Evolutionary conservation across 306 rosid genomes (phyloP).

Genomic region (Mimosa pudica): DNA sequence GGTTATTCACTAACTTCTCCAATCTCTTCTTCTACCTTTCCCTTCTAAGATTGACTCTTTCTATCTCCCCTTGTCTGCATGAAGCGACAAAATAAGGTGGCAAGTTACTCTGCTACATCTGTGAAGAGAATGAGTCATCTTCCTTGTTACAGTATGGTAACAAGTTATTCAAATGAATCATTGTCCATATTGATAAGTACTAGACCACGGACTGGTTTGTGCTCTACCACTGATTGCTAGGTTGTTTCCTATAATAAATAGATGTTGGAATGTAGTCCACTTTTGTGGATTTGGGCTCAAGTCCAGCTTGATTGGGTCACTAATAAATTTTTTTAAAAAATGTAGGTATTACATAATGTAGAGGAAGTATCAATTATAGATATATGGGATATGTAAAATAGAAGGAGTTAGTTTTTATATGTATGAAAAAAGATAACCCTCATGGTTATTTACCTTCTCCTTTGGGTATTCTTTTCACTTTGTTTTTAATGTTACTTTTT

Average conservation of each 20-base stretch:
- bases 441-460: too few species aligned
- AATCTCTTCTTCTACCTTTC: neutral
- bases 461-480: too few species aligned
- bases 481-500: too few species aligned
- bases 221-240: neutral
- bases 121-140: neutral
- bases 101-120: neutral
- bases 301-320: too few species aligned
- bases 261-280: too few species aligned
- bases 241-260: neutral
- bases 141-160: neutral
- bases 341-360: too few species aligned
- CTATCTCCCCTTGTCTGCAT: neutral
- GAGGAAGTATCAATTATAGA: too few species aligned
- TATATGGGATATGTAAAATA: too few species aligned
- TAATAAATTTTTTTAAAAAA: too few species aligned
- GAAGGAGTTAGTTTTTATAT: too few species aligned
- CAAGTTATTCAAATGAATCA: neutral
- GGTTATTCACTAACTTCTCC: constrained; percentile 14
- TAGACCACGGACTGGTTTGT: neutral
- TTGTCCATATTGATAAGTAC: neutral
- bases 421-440: too few species aligned
- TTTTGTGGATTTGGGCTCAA: too few species aligned
- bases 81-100: constrained; percentile 11
- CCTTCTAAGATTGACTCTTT: constrained; percentile 17